Conservation (phyloP, 2,329 filamentous ascomycete species). For the Pestalotiopsis sp. region DNA sequence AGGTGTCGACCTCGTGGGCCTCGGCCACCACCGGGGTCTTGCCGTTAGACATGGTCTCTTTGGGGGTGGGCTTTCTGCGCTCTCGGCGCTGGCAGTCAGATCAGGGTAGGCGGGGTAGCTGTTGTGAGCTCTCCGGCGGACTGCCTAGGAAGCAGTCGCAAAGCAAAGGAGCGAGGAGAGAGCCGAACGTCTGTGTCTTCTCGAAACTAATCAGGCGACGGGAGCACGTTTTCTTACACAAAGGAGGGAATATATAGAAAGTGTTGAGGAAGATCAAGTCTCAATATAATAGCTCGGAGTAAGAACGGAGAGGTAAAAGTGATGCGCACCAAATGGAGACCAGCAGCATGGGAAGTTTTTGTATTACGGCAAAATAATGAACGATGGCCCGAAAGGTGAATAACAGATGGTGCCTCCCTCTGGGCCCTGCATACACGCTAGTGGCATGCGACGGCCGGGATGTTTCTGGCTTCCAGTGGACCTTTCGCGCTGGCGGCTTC, state of each 20-base stretch:
- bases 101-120: constrained; percentile 22
- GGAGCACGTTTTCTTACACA: neutral
- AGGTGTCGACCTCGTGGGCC: constrained; percentile 78
- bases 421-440: constrained; percentile 13
- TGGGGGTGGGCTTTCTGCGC: constrained; percentile 20
- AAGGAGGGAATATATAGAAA: neutral
- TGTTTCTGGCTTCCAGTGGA: constrained; percentile 1
- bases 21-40: constrained; percentile 69
- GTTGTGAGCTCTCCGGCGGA: neutral
- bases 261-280: neutral
- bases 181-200: neutral
- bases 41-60: constrained; percentile 46
- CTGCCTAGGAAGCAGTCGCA: neutral
- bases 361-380: constrained; percentile 30
- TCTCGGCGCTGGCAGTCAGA: constrained; percentile 13
- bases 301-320: constrained; percentile 16
- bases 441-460: constrained; percentile 4
- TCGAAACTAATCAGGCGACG: neutral
- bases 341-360: constrained; percentile 22
- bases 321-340: neutral
- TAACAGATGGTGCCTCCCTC: neutral
- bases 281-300: constrained; percentile 11
- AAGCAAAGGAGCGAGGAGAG: neutral
- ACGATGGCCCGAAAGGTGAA: constrained; percentile 14
- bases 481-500: constrained; percentile 4